Base-by-base conservation (phyloP, 2,329 filamentous ascomycete species). In the Cercospora berteroae region DNA sequence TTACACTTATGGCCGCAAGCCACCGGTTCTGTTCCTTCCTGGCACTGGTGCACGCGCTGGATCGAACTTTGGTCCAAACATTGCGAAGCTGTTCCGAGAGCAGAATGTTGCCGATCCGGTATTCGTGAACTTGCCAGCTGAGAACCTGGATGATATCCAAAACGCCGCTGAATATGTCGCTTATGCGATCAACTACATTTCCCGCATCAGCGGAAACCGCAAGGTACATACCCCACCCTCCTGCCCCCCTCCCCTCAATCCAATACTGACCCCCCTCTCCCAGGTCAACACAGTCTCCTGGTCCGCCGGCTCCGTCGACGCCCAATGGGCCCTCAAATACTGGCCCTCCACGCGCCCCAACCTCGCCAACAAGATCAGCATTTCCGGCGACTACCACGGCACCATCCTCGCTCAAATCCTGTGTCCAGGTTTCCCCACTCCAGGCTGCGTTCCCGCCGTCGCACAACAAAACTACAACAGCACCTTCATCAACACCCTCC, bases 291-390 rank as follows among this genome's bases (percentile, higher is more conserved):
- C 85, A n/a, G 76, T 87, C 25, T 80, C 80, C 12, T 87, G 83
- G 84, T 86, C 83, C 0, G 84, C 87, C 73, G 85, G 85, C 23
- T 82, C 81, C 42, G 74, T 87, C 1, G 78, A 84, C 66, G 79
- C 80, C 0, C 86, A 88, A 73, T 88, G 85, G 86, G 84, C 82
- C 0, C 76, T 86, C 67, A 86, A 86, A 69, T 87, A 86, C 77
- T 87, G 83, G 83, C 84, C 84, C 0, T 84, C 81, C 1, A 83
- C 82, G 3, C 81, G 81, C 10, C 70, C 71, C 1, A 76, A 78
- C 1, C 78, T 83, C 5, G 76, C 77, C 50, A 81, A 87, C 74
- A 82, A 85, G 72, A 80, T 88, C 55, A 79, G 81, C 60, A 77
- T 87, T 55, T 83, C 81, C 7, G 79, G 83, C 3, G 85, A 86